These are phyloP conservation scores for Silene vulgaris DNA, from an alignment of 179 eudicot species.

Conservation along the genomic window DNA sequence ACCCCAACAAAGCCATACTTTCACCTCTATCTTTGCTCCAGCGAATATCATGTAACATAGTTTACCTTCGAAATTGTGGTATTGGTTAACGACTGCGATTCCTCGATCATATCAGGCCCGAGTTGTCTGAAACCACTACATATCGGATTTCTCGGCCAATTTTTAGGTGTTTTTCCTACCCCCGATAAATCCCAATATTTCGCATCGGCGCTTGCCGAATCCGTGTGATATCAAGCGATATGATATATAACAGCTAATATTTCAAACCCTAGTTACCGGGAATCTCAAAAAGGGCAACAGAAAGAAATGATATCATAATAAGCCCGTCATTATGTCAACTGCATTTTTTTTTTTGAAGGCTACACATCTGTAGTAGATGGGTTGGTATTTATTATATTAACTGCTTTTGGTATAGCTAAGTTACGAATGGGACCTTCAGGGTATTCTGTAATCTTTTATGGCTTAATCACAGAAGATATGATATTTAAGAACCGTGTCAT, in stretches of 20 bases:
- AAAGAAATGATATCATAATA: slow-evolving; percentile 14
- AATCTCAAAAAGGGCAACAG: slow-evolving; percentile 7
- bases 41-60: not conserved
- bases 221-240: too few relatives aligned
- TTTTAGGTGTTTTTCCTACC: not conserved
- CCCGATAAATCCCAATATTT: not conserved
- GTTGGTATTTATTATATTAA: not conserved
- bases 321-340: not conserved
- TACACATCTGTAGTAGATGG: too few relatives aligned
- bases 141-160: not conserved
- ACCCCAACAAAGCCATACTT: slow-evolving; percentile 23
- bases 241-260: too few relatives aligned
- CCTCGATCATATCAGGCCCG: not conserved
- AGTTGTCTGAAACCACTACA: not conserved
- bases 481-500: not conserved
- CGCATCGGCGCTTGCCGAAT: not conserved
- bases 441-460: not conserved
- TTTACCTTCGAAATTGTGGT: not conserved
- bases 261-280: not conserved
- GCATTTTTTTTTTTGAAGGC: too few relatives aligned
- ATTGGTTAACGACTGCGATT: not conserved
- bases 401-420: not conserved
- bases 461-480: not conserved
- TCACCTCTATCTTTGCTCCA: slow-evolving; percentile 10
- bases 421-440: not conserved